Evolutionary conservation across 2,329 filamentous ascomycete species (phyloP).

Genomic region (Colletotrichum musicola): DNA sequence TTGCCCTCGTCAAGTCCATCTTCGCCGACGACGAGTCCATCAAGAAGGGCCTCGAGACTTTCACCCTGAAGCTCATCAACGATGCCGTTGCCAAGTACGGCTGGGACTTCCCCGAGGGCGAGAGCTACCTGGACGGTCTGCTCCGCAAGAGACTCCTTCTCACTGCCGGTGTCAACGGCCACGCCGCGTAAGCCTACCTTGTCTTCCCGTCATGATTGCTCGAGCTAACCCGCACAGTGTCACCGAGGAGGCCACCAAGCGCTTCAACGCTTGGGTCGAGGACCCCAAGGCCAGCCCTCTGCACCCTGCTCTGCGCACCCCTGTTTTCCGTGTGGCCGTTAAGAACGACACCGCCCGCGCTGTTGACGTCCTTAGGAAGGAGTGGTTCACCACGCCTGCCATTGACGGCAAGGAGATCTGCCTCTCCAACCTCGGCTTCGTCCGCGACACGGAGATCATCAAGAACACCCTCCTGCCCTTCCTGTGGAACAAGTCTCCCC

Average conservation of each 20-base stretch:
- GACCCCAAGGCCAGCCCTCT: slow-evolving; percentile 77
- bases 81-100: slow-evolving; percentile 83
- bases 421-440: slow-evolving; percentile 80
- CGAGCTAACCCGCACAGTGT: slow-evolving; percentile 59
- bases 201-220: not conserved
- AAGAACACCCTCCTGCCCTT: slow-evolving; percentile 77
- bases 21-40: slow-evolving; percentile 83
- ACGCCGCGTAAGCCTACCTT: slow-evolving; percentile 73
- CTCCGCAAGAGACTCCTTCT: slow-evolving; percentile 85
- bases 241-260: slow-evolving; percentile 78
- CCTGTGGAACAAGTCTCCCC: slow-evolving; percentile 76
- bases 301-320: slow-evolving; percentile 82
- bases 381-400: slow-evolving; percentile 85
- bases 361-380: slow-evolving; percentile 83
- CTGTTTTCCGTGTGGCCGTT: slow-evolving; percentile 84
- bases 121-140: slow-evolving; percentile 86
- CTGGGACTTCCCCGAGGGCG: slow-evolving; percentile 83
- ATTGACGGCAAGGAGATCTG: slow-evolving; percentile 93
- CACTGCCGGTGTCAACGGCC: slow-evolving; percentile 80
- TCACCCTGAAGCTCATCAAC: slow-evolving; percentile 81
- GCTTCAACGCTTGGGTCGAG: slow-evolving; percentile 83
- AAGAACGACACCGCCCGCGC: slow-evolving; percentile 75
- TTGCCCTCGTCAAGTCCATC: slow-evolving; percentile 83
- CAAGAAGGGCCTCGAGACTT: slow-evolving; percentile 80
- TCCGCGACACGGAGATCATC: slow-evolving; percentile 77